Evolutionary conservation across 306 rosid species (phyloP).

Genomic region (Parietaria judaica): DNA sequence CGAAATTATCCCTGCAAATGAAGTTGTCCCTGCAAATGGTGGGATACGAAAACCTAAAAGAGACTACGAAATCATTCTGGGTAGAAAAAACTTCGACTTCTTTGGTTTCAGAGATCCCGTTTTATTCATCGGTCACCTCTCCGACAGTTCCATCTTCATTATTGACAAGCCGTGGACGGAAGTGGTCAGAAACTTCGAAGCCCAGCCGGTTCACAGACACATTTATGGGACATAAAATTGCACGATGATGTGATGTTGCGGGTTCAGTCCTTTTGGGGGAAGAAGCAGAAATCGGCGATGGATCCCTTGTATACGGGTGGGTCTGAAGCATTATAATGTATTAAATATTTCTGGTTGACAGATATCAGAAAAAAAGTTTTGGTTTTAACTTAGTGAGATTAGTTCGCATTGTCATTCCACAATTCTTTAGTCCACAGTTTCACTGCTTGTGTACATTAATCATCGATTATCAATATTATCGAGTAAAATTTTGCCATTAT

Average conservation of each 20-base stretch:
- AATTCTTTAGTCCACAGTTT: constrained; percentile 15
- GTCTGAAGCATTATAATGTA: constrained; percentile 37
- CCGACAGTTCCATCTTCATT: constrained; percentile 54
- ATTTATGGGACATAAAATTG: constrained; percentile 53
- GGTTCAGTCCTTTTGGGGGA: constrained; percentile 27
- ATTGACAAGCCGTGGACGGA: constrained; percentile 89
- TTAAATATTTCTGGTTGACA: constrained; percentile 25
- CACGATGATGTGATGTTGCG: constrained; percentile 20
- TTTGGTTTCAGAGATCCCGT: constrained; percentile 50
- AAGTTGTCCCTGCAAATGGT: constrained; percentile 29
- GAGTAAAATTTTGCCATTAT: constrained; percentile 9
- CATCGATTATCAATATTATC: constrained; percentile 1
- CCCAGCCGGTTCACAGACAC: constrained; percentile 86
- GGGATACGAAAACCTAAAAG: constrained; percentile 44
- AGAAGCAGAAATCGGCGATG: constrained; percentile 22
- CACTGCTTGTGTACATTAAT: constrained; percentile 6
- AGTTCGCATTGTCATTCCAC: constrained; percentile 16
- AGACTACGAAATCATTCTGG: constrained; percentile 29
- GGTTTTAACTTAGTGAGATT: constrained; percentile 36
- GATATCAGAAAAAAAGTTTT: constrained; percentile 15
- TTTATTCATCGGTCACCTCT: constrained; percentile 65
- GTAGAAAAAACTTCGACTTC: constrained; percentile 61
- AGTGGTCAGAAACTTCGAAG: constrained; percentile 66
- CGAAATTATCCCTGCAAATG: constrained; percentile 36
- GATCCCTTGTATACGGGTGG: constrained; percentile 13